Evolutionary conservation across 2,329 filamentous ascomycete genomes (phyloP).

Genomic region (Samsoniella hepiali): DNA sequence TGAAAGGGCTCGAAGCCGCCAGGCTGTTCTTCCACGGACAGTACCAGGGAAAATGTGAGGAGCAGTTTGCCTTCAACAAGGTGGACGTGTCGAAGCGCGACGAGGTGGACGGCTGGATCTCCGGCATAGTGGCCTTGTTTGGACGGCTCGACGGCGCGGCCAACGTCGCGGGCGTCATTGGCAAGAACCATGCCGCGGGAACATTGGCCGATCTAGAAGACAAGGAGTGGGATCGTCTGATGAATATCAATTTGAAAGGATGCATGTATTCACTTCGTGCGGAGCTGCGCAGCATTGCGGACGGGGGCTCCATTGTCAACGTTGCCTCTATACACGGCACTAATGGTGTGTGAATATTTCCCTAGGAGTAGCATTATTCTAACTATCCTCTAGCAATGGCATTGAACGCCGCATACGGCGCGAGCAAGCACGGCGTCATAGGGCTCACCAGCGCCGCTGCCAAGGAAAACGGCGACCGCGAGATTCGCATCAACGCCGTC

Average conservation of each 20-base stretch:
- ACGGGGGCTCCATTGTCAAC: slow-evolving; percentile 58
- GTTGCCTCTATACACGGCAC: slow-evolving; percentile 45
- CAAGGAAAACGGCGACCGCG: slow-evolving; percentile 40
- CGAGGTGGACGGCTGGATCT: slow-evolving; percentile 51
- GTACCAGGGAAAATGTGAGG: slow-evolving; percentile 20
- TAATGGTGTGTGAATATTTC: slow-evolving; percentile 35
- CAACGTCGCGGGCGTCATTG: slow-evolving; percentile 53
- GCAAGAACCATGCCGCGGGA: slow-evolving; percentile 39
- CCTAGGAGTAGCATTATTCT: too few species aligned
- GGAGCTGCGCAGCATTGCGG: slow-evolving; percentile 37
- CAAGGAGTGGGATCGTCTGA: slow-evolving; percentile 47
- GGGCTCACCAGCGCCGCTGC: slow-evolving; percentile 37
- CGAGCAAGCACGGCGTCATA: slow-evolving; percentile 39
- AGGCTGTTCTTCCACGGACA: slow-evolving; percentile 29
- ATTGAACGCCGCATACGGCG: slow-evolving; percentile 36
- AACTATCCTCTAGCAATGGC: slow-evolving; percentile 28
- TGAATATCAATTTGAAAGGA: slow-evolving; percentile 49
- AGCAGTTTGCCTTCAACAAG: slow-evolving; percentile 34
- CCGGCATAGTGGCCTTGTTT: slow-evolving; percentile 43
- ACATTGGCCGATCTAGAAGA: slow-evolving; percentile 44
- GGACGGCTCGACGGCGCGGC: slow-evolving; percentile 53
- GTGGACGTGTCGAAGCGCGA: slow-evolving; percentile 47
- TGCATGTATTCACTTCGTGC: slow-evolving; percentile 50
- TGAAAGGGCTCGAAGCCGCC: slow-evolving; percentile 29
- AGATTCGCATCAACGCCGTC: slow-evolving; percentile 45